Percentiles rank a stretch among this genome's conserved stretches.
Conservation (phyloP, 352 stramenopile genomes). For the Phytophthora podocarpi region DNA sequence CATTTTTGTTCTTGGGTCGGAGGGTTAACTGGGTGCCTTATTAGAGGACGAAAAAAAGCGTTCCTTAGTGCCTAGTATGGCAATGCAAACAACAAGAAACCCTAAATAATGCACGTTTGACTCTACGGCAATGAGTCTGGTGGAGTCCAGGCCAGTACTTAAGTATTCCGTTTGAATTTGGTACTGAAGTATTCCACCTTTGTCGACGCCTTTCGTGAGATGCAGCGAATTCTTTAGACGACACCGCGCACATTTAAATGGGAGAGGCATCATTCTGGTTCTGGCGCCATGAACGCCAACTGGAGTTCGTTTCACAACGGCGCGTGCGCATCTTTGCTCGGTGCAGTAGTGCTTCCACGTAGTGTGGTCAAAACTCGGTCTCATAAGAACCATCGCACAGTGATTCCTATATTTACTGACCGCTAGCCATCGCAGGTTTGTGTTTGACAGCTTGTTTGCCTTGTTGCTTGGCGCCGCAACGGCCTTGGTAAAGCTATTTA, state of each 20-base stretch:
- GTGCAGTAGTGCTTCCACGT: no score
- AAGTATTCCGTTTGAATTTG: slow-evolving; percentile 17
- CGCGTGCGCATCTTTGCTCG: no score
- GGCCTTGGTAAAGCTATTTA: slow-evolving; percentile 30
- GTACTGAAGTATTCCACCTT: neutral
- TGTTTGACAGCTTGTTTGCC: slow-evolving; percentile 6
- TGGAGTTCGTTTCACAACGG: slow-evolving; percentile 27
- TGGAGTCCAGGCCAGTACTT: no score
- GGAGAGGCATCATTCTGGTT: slow-evolving; percentile 9
- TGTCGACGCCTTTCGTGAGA: slow-evolving; percentile 11
- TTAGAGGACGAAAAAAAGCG: no score
- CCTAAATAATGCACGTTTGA: no score
- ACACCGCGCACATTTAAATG: slow-evolving; percentile 19
- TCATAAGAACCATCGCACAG: slow-evolving; percentile 34
- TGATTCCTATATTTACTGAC: slow-evolving; percentile 32
- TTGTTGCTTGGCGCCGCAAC: slow-evolving; percentile 24
- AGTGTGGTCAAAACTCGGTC: neutral
- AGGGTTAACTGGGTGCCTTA: no score
- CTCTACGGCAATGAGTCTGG: no score
- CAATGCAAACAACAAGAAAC: no score
- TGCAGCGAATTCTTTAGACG: slow-evolving; percentile 8
- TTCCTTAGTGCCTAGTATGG: no score
- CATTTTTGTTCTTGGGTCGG: no score
- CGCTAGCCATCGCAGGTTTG: slow-evolving; percentile 8
- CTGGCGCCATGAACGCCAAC: slow-evolving; percentile 2